A percentile compares a stretch with the other conserved stretches of the same genome.
Evolutionary conservation across 2,329 filamentous ascomycete species (phyloP).

Genomic region (Penicillium sp.): DNA sequence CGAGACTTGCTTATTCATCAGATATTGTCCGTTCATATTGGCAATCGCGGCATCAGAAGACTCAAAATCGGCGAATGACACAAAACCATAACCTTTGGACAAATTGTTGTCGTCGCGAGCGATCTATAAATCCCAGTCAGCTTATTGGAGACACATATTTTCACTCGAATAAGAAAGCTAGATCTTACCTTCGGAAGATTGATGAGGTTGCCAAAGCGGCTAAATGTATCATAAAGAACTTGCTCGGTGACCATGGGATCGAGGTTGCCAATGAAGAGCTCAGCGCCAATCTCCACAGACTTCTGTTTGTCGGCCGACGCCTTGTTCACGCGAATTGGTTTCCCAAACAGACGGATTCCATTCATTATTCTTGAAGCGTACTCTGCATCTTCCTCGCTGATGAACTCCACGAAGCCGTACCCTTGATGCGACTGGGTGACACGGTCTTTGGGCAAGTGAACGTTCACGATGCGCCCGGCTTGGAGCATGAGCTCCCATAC

Average conservation of each 20-base stretch:
- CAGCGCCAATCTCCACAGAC: slow-evolving; percentile 87
- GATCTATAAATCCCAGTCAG: slow-evolving; percentile 46
- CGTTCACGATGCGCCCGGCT: slow-evolving; percentile 94
- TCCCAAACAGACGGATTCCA: slow-evolving; percentile 87
- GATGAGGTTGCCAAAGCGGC: slow-evolving; percentile 83
- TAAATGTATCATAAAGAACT: slow-evolving; percentile 92
- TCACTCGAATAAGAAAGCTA: neutral
- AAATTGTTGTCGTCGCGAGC: slow-evolving; percentile 85
- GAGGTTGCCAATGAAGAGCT: slow-evolving; percentile 95
- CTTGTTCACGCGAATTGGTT: slow-evolving; percentile 96
- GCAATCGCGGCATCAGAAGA: slow-evolving; percentile 86
- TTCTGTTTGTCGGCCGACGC: slow-evolving; percentile 91
- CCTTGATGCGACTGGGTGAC: slow-evolving; percentile 96
- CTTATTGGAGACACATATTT: neutral
- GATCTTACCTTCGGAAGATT: slow-evolving; percentile 74
- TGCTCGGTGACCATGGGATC: slow-evolving; percentile 95
- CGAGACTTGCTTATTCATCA: slow-evolving; percentile 94
- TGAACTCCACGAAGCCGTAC: slow-evolving; percentile 98
- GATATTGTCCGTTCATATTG: slow-evolving; percentile 93
- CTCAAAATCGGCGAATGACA: slow-evolving; percentile 91
- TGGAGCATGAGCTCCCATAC: slow-evolving; percentile 99
- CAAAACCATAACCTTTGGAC: slow-evolving; percentile 94
- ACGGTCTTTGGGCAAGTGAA: slow-evolving; percentile 96
- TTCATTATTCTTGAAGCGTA: slow-evolving; percentile 98
- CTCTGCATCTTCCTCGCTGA: slow-evolving; percentile 90